Conservation (phyloP, 2,329 filamentous ascomycete species). For the Daldinia sp. region DNA sequence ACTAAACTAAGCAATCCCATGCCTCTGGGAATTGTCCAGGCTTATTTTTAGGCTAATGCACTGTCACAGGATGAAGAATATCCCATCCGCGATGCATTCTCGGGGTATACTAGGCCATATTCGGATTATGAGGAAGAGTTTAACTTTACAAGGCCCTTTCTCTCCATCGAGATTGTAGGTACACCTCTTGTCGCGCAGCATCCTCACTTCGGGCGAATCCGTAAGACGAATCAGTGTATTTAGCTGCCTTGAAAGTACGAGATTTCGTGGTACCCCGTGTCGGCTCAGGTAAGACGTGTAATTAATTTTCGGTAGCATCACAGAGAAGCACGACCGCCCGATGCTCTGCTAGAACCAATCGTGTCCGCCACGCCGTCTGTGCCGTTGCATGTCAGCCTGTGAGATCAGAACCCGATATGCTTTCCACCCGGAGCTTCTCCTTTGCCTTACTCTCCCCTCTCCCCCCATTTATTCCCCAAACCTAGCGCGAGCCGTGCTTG, state of each 20-base stretch:
- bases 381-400: constrained; percentile 30
- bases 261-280: constrained; percentile 35
- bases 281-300: constrained; percentile 25
- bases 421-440: constrained; percentile 15
- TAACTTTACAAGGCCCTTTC: neutral
- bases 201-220: constrained; percentile 25
- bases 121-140: constrained; percentile 6
- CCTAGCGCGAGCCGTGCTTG: constrained; percentile 1
- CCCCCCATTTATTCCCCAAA: neutral
- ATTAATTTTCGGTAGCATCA: constrained; percentile 30
- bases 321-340: constrained; percentile 14
- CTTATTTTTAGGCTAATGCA: neutral
- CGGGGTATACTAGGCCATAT: neutral
- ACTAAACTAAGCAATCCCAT: constrained; percentile 2
- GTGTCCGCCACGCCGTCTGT: constrained; percentile 6
- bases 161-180: neutral
- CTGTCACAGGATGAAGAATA: neutral
- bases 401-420: constrained; percentile 32
- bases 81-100: neutral
- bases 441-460: neutral
- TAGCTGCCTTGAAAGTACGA: constrained; percentile 22
- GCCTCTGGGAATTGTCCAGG: constrained; percentile 7
- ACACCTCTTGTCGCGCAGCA: constrained; percentile 28
- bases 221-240: constrained; percentile 11
- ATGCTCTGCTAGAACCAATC: constrained; percentile 16